phyloP scores from a whole-genome alignment of 73 alveolate species.

The Tetrahymena thermophila region DNA sequence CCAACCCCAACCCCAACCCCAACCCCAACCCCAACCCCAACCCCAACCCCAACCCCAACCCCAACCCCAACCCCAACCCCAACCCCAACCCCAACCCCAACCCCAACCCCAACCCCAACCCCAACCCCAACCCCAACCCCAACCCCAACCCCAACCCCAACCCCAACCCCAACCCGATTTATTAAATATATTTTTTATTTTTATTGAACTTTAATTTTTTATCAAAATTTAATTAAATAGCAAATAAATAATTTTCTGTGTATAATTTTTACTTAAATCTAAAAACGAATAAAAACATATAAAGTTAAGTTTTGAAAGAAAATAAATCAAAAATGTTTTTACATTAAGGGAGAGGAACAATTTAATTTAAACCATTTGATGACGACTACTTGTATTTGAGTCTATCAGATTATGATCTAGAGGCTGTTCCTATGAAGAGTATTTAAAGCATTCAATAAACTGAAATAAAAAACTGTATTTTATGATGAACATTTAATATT shows the following conservation, averaged over 20 bases:
- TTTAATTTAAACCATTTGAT: not conserved
- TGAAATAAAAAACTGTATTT: not conserved
- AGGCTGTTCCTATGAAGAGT: not conserved
- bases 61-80: not conserved
- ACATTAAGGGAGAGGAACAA: not conserved
- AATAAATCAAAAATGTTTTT: not conserved
- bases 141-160: not conserved
- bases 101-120: no score
- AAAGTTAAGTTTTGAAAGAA: not conserved
- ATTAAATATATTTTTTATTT: not conserved
- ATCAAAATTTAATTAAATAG: not conserved
- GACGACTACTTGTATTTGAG: not conserved
- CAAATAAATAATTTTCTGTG: not conserved
- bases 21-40: no score
- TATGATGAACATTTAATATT: not conserved
- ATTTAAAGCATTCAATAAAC: not conserved
- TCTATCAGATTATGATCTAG: not conserved
- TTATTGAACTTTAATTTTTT: not conserved
- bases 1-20: no score
- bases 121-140: constrained; percentile 1
- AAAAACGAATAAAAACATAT: not conserved
- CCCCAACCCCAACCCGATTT: not conserved
- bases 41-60: not conserved
- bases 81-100: no score
- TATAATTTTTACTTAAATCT: not conserved